Evolutionary conservation across 805 yeast species (phyloP).

Genomic region (Priceomyces fermenticarens): DNA sequence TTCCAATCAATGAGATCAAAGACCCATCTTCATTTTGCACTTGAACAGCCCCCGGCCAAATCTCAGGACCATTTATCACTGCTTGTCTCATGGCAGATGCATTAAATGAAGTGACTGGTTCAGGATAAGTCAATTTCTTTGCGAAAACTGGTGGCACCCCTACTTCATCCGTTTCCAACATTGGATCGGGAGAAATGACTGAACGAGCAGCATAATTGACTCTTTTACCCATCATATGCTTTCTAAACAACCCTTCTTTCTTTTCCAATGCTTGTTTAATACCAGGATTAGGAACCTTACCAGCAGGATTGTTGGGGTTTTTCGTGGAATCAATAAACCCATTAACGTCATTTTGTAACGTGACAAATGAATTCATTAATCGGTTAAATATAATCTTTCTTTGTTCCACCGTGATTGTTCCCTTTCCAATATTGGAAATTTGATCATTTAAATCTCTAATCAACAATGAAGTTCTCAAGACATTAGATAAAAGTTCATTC

Average conservation of each 20-base stretch:
- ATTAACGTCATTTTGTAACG: slow-evolving; percentile 92
- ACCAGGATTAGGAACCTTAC: slow-evolving; percentile 84
- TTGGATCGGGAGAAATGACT: slow-evolving; percentile 98
- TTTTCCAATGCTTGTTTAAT: slow-evolving; percentile 96
- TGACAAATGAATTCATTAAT: slow-evolving; percentile 93
- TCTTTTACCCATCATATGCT: slow-evolving; percentile 99
- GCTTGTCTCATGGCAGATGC: slow-evolving; percentile 89
- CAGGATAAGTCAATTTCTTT: slow-evolving; percentile 91
- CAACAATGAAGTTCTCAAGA: slow-evolving; percentile 73
- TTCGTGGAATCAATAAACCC: slow-evolving; percentile 91
- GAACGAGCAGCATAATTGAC: slow-evolving; percentile 99
- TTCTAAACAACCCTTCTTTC: slow-evolving; percentile 97
- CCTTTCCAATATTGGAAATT: slow-evolving; percentile 52
- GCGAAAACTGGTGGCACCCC: slow-evolving; percentile 99
- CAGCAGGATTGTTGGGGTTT: slow-evolving; percentile 68
- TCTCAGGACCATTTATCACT: slow-evolving; percentile 94
- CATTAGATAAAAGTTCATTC: slow-evolving; percentile 79
- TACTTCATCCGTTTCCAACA: slow-evolving; percentile 94
- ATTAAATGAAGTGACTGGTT: slow-evolving; percentile 92
- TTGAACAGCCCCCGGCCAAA: slow-evolving; percentile 98
- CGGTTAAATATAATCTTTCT: slow-evolving; percentile 78
- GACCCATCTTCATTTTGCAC: slow-evolving; percentile 95
- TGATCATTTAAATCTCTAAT: slow-evolving; percentile 90
- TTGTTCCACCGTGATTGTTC: slow-evolving; percentile 53
- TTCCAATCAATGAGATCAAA: slow-evolving; percentile 74